Evolutionary conservation across 257 asterid genomes (phyloP).

Genomic region (Fraxinus anomala): DNA sequence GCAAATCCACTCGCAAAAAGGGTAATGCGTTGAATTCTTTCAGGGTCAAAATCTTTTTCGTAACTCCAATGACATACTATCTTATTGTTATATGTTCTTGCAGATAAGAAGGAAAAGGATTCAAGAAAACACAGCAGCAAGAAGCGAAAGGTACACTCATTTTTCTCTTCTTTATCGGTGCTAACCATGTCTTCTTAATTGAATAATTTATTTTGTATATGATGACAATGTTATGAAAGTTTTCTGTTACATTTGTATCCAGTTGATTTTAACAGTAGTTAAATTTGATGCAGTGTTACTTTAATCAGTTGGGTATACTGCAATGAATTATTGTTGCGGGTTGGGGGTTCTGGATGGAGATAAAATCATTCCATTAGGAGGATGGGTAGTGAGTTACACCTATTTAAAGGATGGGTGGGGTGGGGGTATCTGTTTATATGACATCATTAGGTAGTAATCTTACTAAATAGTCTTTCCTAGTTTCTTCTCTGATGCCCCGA

Average conservation of each 20-base stretch:
- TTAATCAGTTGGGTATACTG: neutral
- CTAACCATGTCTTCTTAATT: neutral
- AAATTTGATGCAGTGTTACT: neutral
- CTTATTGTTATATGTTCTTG: slow-evolving; percentile 24
- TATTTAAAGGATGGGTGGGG: neutral
- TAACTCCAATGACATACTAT: slow-evolving; percentile 14
- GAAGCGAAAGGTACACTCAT: slow-evolving; percentile 77
- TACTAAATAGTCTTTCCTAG: neutral
- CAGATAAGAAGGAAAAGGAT: slow-evolving; percentile 86
- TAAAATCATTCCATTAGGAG: neutral
- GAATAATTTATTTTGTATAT: neutral
- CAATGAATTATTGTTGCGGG: neutral
- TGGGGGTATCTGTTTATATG: neutral
- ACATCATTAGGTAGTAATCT: neutral
- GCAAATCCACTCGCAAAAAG: slow-evolving; percentile 63
- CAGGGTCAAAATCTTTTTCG: neutral
- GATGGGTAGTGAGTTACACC: neutral
- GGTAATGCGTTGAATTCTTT: slow-evolving; percentile 46
- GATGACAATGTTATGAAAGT: neutral
- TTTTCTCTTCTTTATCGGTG: slow-evolving; percentile 12
- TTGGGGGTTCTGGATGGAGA: neutral
- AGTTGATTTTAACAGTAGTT: neutral
- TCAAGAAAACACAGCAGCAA: slow-evolving; percentile 73
- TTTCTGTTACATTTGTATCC: neutral
- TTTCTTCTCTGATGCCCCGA: neutral